Percentiles rank a stretch among this genome's conserved stretches.
Conservation (phyloP, 495 filamentous ascomycete genomes). For the Podospora conica region DNA sequence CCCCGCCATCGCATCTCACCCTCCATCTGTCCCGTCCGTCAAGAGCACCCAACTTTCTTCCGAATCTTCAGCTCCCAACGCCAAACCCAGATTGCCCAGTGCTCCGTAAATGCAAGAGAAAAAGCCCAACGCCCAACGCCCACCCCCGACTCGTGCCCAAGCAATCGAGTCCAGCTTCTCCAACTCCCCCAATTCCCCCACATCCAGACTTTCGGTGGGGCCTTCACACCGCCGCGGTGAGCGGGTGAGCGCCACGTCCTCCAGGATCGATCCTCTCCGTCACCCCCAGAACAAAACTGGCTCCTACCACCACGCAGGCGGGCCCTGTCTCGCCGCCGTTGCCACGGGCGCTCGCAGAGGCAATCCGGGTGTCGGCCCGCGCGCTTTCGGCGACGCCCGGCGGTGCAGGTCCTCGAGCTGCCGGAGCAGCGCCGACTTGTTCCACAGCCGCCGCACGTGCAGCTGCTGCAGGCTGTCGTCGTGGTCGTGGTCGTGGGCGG, state of each 20-base stretch:
- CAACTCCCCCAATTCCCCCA: not conserved
- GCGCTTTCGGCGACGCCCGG: not conserved
- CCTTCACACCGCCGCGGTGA: no score
- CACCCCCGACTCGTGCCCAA: not conserved
- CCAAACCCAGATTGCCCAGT: not conserved
- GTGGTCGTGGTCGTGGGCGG: constrained; percentile 8
- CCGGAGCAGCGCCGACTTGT: constrained; percentile 15
- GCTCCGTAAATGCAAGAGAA: not conserved
- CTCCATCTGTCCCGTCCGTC: not conserved
- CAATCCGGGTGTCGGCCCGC: not conserved
- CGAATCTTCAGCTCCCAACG: not conserved
- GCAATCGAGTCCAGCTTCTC: not conserved
- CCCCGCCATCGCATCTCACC: not conserved
- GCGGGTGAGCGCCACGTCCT: not conserved
- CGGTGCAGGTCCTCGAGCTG: constrained; percentile 20
- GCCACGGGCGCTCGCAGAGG: not conserved
- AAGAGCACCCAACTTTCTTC: not conserved
- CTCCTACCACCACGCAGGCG: not conserved
- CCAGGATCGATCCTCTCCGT: not conserved
- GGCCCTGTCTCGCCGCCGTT: not conserved
- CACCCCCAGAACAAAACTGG: not conserved
- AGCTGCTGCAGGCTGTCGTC: constrained; percentile 22
- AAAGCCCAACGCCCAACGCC: not conserved
- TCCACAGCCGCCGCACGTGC: constrained; percentile 28
- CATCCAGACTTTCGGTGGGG: not conserved